Percentiles rank a stretch among this genome's conserved stretches.
phyloP scores from a whole-genome alignment of 495 filamentous ascomycete genomes.

The Aspergillus diversus region DNA sequence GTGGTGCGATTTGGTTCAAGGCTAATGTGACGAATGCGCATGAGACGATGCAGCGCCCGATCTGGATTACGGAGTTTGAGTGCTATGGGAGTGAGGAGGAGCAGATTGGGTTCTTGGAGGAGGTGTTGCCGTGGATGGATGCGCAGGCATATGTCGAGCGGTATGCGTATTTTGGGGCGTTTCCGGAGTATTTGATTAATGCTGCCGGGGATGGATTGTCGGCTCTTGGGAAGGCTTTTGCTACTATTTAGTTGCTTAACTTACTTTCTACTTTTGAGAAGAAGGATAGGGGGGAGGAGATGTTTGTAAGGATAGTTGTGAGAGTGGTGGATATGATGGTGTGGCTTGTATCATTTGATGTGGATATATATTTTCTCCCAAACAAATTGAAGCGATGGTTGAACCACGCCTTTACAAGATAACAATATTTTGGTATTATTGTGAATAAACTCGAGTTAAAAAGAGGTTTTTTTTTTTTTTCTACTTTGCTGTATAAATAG shows the following conservation, averaged over 20 bases:
- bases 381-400: too few relatives aligned
- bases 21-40: conserved; percentile 43
- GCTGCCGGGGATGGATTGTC: conserved; percentile 18
- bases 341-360: too few relatives aligned
- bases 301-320: too few relatives aligned
- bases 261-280: too few relatives aligned
- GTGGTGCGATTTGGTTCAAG: conserved; percentile 46
- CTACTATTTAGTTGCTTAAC: neutral
- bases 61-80: conserved; percentile 75
- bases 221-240: conserved; percentile 13
- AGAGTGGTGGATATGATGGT: too few relatives aligned
- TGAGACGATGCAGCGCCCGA: conserved; percentile 45
- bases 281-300: too few relatives aligned
- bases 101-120: conserved; percentile 50
- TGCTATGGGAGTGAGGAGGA: conserved; percentile 46
- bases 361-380: too few relatives aligned
- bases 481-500: too few relatives aligned
- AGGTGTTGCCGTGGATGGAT: conserved; percentile 64
- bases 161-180: conserved; percentile 65
- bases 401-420: too few relatives aligned
- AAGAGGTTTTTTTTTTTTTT: too few relatives aligned
- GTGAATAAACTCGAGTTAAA: too few relatives aligned
- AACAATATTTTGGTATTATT: too few relatives aligned
- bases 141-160: conserved; percentile 59
- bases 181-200: conserved; percentile 20